These are phyloP conservation scores for Apiotrichum brassicae DNA, from an alignment of 1,284 basidiomycete genomes.

Conservation along the genomic window DNA sequence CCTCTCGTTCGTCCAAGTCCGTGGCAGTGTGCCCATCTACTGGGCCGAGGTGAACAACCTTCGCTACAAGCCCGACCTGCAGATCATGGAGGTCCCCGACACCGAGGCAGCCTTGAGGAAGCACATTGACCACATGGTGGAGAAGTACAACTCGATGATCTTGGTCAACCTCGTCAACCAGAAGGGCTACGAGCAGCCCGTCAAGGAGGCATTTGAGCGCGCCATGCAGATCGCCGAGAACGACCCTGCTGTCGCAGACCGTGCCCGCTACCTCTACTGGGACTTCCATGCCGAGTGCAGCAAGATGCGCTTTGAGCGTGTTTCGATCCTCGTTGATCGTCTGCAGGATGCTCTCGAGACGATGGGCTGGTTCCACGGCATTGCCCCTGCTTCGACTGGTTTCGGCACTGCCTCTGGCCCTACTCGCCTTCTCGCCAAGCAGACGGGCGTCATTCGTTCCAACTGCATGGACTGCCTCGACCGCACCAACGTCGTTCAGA, in stretches of 20 bases:
- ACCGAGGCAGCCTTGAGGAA: slow-evolving; percentile 67
- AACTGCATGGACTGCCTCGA: slow-evolving; percentile 88
- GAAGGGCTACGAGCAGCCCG: slow-evolving; percentile 86
- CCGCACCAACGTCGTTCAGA: slow-evolving; percentile 94
- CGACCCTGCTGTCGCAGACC: slow-evolving; percentile 33
- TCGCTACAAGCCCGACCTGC: slow-evolving; percentile 92
- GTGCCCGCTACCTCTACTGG: slow-evolving; percentile 86
- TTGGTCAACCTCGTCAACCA: slow-evolving; percentile 94
- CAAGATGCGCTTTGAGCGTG: slow-evolving; percentile 90
- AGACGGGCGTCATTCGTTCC: slow-evolving; percentile 48
- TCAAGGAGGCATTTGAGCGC: slow-evolving; percentile 93
- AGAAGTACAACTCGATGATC: slow-evolving; percentile 70
- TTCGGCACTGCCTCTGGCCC: slow-evolving; percentile 14
- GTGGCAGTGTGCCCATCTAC: slow-evolving; percentile 89
- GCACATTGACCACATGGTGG: slow-evolving; percentile 71
- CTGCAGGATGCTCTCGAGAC: slow-evolving; percentile 65
- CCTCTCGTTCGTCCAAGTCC: slow-evolving; percentile 83
- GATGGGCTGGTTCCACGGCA: slow-evolving; percentile 56
- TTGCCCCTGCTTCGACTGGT: slow-evolving; percentile 14
- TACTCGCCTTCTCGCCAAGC: slow-evolving; percentile 26
- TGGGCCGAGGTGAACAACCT: slow-evolving; percentile 98
- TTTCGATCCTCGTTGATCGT: slow-evolving; percentile 72
- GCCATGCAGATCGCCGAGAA: slow-evolving; percentile 50
- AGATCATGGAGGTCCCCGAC: slow-evolving; percentile 86
- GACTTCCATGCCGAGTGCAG: slow-evolving; percentile 98